These are phyloP conservation scores for Phlegmacium glaucopus DNA, from an alignment of 768 basidiomycete species.

Conservation along the genomic window DNA sequence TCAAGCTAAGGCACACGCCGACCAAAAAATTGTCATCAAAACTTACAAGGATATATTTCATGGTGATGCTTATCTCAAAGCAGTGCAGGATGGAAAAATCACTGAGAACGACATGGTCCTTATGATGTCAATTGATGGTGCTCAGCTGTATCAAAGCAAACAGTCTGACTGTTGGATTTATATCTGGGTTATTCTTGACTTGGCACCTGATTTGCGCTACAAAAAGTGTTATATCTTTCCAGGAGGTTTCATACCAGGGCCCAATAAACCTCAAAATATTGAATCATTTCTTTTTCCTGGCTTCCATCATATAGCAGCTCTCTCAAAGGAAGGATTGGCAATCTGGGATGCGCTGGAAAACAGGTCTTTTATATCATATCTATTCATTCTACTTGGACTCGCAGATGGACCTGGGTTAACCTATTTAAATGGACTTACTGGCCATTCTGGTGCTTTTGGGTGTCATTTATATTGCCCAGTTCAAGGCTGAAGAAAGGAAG, in stretches of 20 bases:
- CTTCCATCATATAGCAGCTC: conserved; percentile 27
- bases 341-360: conserved; percentile 26
- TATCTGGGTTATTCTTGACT: conserved; percentile 35
- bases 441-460: conserved; percentile 28
- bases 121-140: conserved; percentile 36
- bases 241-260: conserved; percentile 34
- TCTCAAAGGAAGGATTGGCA: conserved; percentile 23
- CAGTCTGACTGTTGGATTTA: conserved; percentile 29
- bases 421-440: no score
- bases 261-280: conserved; percentile 29
- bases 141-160: conserved; percentile 37
- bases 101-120: conserved; percentile 26
- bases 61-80: conserved; percentile 23
- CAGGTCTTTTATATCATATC: conserved; percentile 8
- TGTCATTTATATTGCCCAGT: conserved; percentile 33
- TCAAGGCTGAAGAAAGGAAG: conserved; percentile 18
- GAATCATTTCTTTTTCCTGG: conserved; percentile 33
- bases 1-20: background rate
- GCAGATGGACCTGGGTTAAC: conserved; percentile 24
- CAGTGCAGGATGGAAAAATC: conserved; percentile 14
- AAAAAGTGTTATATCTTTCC: conserved; percentile 25
- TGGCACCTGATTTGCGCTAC: conserved; percentile 15
- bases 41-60: conserved; percentile 22
- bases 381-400: conserved; percentile 6
- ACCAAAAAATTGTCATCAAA: no score